Conservation (phyloP, 139 green algal species). For the Tetradesmus obliquus region DNA sequence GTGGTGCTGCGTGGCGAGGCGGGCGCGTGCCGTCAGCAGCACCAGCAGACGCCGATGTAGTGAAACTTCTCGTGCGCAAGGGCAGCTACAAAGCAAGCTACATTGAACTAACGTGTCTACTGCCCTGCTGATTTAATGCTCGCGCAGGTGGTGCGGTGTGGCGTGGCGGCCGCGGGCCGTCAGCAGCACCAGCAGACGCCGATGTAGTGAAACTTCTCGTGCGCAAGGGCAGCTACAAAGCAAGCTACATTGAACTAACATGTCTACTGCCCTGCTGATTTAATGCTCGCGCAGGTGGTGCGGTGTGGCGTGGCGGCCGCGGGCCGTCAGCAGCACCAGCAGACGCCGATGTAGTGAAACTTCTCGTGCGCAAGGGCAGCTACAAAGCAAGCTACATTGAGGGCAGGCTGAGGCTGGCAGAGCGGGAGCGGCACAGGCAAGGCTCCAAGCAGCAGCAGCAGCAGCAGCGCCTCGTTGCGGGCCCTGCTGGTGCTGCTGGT, state of each 20-base stretch:
- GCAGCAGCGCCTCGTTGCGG: not conserved
- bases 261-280: not conserved
- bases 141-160: not conserved
- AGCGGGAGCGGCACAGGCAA: slow-evolving; percentile 56
- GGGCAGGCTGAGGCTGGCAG: slow-evolving; percentile 57
- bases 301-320: not conserved
- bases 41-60: slow-evolving; percentile 41
- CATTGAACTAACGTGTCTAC: no score
- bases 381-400: slow-evolving; percentile 59
- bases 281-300: not conserved
- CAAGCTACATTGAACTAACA: no score
- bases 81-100: slow-evolving; percentile 6
- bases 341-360: slow-evolving; percentile 48
- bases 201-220: slow-evolving; percentile 52
- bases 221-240: slow-evolving; percentile 35
- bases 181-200: not conserved
- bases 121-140: not conserved
- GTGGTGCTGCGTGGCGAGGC: slow-evolving; percentile 4
- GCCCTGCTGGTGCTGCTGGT: not conserved
- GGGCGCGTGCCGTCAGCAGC: not conserved
- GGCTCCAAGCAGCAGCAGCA: not conserved
- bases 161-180: not conserved
- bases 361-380: slow-evolving; percentile 43
- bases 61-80: slow-evolving; percentile 44
- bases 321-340: not conserved